Evolutionary conservation across 371 early-diverging fungal species (phyloP).

Genomic region (Mucor racemosus): DNA sequence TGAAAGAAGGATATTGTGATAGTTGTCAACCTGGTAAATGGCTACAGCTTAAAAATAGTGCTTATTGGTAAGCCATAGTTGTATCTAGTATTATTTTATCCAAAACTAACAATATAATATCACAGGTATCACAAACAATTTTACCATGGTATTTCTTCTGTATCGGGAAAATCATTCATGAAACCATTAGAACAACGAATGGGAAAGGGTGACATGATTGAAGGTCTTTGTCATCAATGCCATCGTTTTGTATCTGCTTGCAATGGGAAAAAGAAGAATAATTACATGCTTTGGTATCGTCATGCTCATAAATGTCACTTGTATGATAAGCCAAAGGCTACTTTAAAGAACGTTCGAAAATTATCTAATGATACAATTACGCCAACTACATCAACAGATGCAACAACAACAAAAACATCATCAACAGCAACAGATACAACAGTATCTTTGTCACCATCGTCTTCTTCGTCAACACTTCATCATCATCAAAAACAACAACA

Average conservation of each 20-base stretch:
- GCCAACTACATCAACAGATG: neutral
- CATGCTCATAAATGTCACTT: conserved; percentile 75
- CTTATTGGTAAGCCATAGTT: conserved; percentile 68
- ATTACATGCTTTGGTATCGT: conserved; percentile 74
- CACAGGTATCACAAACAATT: conserved; percentile 87
- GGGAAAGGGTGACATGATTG: conserved; percentile 59
- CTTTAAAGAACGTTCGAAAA: conserved; percentile 13
- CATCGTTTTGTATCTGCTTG: conserved; percentile 75
- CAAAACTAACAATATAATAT: neutral
- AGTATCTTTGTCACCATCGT: neutral
- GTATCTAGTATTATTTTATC: no score
- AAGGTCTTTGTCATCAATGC: conserved; percentile 86
- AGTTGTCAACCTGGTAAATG: conserved; percentile 80
- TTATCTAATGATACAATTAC: neutral
- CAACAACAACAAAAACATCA: neutral
- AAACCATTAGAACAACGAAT: conserved; percentile 70
- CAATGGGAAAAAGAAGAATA: conserved; percentile 67
- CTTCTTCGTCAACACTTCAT: neutral
- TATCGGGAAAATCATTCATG: conserved; percentile 76
- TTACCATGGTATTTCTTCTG: conserved; percentile 81
- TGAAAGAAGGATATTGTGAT: conserved; percentile 85
- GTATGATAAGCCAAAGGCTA: conserved; percentile 29
- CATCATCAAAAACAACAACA: neutral
- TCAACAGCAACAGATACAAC: neutral
- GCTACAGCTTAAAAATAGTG: conserved; percentile 88